Conservation (phyloP, 352 stramenopile genomes). For the Pythium oligandrum region DNA sequence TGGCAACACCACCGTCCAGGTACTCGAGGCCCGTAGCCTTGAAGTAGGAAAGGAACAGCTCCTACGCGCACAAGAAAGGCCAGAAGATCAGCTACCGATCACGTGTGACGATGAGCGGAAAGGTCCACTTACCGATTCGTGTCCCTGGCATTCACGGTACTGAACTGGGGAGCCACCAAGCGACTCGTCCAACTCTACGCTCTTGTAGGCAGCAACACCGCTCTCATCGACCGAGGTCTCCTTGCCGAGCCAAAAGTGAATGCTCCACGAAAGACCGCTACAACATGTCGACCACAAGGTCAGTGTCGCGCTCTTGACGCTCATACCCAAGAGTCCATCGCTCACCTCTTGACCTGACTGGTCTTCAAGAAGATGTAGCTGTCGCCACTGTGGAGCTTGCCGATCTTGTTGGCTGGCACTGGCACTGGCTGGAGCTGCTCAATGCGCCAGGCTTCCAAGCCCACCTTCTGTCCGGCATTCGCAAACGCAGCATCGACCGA, state of each 20-base stretch:
- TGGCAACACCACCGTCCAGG: conserved; percentile 89
- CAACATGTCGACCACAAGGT: conserved; percentile 3
- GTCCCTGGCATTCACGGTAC: conserved; percentile 83
- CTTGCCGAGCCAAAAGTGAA: conserved; percentile 96
- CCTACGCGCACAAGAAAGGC: conserved; percentile 17
- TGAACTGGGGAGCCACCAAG: conserved; percentile 90
- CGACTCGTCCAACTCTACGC: conserved; percentile 94
- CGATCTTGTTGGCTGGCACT: conserved; percentile 47
- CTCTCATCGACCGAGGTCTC: conserved; percentile 91
- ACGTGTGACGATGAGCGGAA: neutral
- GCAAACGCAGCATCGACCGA: conserved; percentile 57
- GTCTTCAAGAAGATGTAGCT: conserved; percentile 96
- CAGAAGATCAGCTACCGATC: conserved; percentile 1
- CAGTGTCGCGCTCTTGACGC: neutral
- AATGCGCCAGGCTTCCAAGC: conserved; percentile 82
- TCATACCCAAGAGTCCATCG: neutral
- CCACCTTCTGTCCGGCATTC: conserved; percentile 49
- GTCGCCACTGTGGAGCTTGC: conserved; percentile 93
- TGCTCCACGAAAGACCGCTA: conserved; percentile 79
- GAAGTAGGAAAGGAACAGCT: conserved; percentile 94
- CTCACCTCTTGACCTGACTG: conserved; percentile 30
- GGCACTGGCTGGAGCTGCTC: conserved; percentile 74
- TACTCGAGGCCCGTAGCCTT: conserved; percentile 89
- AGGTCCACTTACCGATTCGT: conserved; percentile 51
- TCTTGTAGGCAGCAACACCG: conserved; percentile 95